Evolutionary conservation across 768 basidiomycete species (phyloP).

Genomic region (Filobasidium floriforme): DNA sequence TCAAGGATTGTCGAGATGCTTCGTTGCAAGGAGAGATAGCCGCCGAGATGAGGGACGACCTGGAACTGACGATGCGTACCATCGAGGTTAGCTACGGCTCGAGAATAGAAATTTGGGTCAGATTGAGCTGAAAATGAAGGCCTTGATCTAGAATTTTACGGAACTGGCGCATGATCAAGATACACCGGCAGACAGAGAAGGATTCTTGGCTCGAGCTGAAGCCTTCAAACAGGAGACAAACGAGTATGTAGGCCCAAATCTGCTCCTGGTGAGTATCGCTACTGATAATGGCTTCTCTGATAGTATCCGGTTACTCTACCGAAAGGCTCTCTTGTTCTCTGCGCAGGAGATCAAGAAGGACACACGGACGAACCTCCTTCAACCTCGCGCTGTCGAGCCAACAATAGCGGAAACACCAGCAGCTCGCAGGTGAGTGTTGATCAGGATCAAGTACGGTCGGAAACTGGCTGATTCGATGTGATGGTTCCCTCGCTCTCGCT

Average conservation of each 20-base stretch:
- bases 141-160: slow-evolving; percentile 5
- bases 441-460: background rate
- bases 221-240: slow-evolving; percentile 38
- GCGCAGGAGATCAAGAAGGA: slow-evolving; percentile 17
- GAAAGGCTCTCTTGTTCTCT: background rate
- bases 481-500: background rate
- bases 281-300: background rate
- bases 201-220: slow-evolving; percentile 50
- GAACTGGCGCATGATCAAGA: slow-evolving; percentile 65
- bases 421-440: background rate
- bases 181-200: slow-evolving; percentile 52
- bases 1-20: slow-evolving; percentile 63
- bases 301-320: background rate
- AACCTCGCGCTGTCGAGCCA: background rate
- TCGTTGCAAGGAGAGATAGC: slow-evolving; percentile 64
- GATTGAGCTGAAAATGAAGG: background rate
- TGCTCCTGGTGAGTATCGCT: background rate
- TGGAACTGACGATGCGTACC: slow-evolving; percentile 56
- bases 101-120: background rate
- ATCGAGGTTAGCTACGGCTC: slow-evolving; percentile 55
- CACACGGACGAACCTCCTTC: slow-evolving; percentile 12
- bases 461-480: background rate
- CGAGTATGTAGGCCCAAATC: background rate
- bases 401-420: background rate
- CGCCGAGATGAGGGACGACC: slow-evolving; percentile 68